Percentiles rank a stretch among this genome's conserved stretches.
Conservation (phyloP, 2,329 filamentous ascomycete species). For the Hypoxylon sp. region DNA sequence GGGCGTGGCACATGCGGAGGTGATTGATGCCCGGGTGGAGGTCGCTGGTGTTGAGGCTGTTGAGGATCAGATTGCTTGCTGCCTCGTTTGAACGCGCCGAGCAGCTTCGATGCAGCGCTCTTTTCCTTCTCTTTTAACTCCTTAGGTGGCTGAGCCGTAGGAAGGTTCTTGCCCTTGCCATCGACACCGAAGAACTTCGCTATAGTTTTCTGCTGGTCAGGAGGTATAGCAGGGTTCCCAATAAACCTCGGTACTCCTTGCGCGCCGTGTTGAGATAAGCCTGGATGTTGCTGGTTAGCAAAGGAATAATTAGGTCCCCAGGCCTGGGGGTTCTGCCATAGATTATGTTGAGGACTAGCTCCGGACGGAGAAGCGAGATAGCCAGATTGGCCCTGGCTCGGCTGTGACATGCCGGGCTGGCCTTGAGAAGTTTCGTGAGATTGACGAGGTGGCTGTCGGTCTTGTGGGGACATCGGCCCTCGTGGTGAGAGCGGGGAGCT, state of each 20-base stretch:
- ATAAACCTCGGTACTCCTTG: conserved; percentile 35
- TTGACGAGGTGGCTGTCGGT: conserved; percentile 35
- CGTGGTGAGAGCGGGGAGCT: conserved; percentile 22
- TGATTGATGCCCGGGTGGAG: conserved; percentile 28
- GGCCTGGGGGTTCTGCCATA: conserved; percentile 23
- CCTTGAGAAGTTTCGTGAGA: conserved; percentile 34
- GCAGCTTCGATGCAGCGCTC: conserved; percentile 50
- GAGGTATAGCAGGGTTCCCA: conserved; percentile 43
- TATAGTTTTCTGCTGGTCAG: conserved; percentile 44
- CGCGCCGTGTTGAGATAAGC: conserved; percentile 14
- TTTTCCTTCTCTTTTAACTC: conserved; percentile 52
- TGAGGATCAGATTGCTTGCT: conserved; percentile 45
- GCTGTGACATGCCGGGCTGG: conserved; percentile 26
- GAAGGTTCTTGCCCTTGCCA: conserved; percentile 38
- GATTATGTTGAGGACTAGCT: conserved; percentile 15
- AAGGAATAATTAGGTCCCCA: conserved; percentile 42
- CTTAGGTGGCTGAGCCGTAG: conserved; percentile 39
- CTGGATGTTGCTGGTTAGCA: conserved; percentile 33
- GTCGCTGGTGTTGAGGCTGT: conserved; percentile 34
- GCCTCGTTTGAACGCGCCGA: conserved; percentile 50
- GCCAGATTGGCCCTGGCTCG: conserved; percentile 3
- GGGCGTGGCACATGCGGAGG: conserved; percentile 27
- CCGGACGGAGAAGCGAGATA: conserved; percentile 11
- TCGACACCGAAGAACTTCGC: conserved; percentile 50
- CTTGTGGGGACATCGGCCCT: conserved; percentile 31